Base-by-base conservation (phyloP, 306 rosid species). In the Pterocarpus macrocarpus region DNA sequence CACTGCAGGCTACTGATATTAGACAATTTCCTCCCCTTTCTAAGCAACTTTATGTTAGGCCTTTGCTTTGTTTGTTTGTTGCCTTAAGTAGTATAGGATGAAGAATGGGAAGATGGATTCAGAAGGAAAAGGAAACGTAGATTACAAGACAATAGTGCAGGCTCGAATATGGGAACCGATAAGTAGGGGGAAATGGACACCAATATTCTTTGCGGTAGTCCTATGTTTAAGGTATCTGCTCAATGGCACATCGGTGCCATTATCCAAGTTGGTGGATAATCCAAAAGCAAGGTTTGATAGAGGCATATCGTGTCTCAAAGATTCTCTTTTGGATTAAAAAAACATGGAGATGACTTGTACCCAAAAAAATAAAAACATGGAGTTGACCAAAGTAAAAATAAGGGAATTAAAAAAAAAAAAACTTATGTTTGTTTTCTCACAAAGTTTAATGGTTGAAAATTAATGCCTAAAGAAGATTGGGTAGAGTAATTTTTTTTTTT, bases 71-170 rank as follows among this genome's bases (percentile, higher is more conserved):
- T 50, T 77, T 8, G 2, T 45, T 38, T 50, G 61, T 33, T 76
- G 67, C 22, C 50, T 68, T 45, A 14, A 58, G 58, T 71, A 11
- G 76, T 34, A 30, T 45, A 59, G 30, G 28, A 78, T 41, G 10
- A 52, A 38, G 75, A 71, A 22, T 39, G 35, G 22, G 68, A 79
- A 69, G 41, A 43, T 69, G 49, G 64, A 57, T 52, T 77, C 6
- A 61, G 67, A 76, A 82, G 71, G 82, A 73, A 68, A 78, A 76
- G 35, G 15, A 41, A 78, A 76, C 56, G 10, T 59, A 62, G 71
- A 69, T 15, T 16, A 15, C 43, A 73, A 77, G 81, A 61, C 39
- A 64, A 33, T n/a, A 64, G 75, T 52, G 77, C 58, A 44, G 15
- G 33, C 7, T 38, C 9, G 39, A 45, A 58, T 76, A 64, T 52